Evolutionary conservation across 1,284 basidiomycete genomes (phyloP).

Genomic region (Laetiporus sulphureus): DNA sequence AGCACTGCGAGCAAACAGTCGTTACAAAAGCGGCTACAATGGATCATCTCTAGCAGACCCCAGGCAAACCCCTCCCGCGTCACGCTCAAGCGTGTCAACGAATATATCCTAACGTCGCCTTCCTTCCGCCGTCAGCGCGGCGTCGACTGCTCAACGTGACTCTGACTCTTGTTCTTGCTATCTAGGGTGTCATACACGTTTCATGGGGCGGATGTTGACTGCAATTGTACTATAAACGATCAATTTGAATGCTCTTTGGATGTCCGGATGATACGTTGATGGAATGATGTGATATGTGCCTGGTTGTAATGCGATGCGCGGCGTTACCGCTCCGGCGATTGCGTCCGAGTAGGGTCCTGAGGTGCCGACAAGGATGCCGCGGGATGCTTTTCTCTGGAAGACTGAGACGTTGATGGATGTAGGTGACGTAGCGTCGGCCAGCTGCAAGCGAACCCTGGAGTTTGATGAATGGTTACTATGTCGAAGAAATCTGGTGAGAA

Average conservation of each 20-base stretch:
- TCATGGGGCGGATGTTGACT: slow-evolving; percentile 12
- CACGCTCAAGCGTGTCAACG: slow-evolving; percentile 75
- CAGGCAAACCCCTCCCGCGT: slow-evolving; percentile 68
- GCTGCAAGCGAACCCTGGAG: slow-evolving; percentile 60
- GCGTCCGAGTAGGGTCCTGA: slow-evolving; percentile 77
- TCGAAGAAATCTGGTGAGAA: slow-evolving; percentile 1
- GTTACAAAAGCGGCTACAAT: slow-evolving; percentile 66
- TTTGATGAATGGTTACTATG: neutral
- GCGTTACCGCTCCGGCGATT: slow-evolving; percentile 62
- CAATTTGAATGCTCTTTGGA: slow-evolving; percentile 53
- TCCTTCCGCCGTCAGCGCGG: slow-evolving; percentile 10
- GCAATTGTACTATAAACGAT: slow-evolving; percentile 46
- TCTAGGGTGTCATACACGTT: neutral
- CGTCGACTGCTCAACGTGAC: neutral
- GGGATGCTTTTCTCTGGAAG: slow-evolving; percentile 30
- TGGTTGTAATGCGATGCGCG: slow-evolving; percentile 40
- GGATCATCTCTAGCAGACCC: slow-evolving; percentile 72
- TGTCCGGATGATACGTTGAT: slow-evolving; percentile 62
- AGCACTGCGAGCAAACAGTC: slow-evolving; percentile 43
- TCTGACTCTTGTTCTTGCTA: neutral
- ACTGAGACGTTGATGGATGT: slow-evolving; percentile 56
- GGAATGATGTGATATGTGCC: slow-evolving; percentile 71
- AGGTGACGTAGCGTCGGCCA: slow-evolving; percentile 36
- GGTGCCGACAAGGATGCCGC: slow-evolving; percentile 48
- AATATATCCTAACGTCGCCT: slow-evolving; percentile 52